phyloP scores from a whole-genome alignment of 306 rosid genomes.

The Vigna radiata region DNA sequence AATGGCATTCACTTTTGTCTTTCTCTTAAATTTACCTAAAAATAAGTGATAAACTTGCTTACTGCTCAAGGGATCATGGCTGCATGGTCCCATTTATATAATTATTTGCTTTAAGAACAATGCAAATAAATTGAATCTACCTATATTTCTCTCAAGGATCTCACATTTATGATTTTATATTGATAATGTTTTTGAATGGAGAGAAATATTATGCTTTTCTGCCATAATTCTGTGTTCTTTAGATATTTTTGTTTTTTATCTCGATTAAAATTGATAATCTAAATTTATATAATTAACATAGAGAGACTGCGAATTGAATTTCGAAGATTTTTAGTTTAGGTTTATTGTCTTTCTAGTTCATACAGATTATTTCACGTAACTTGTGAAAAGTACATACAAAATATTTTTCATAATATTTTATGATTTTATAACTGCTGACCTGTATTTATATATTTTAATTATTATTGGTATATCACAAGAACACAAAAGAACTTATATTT shows the following conservation, averaged over 20 bases:
- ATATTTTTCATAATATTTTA: too few species aligned
- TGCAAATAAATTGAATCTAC: conserved; percentile 9
- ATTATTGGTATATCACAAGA: too few species aligned
- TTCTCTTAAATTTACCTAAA: neutral
- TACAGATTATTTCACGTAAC: too few species aligned
- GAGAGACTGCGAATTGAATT: too few species aligned
- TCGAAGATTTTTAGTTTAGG: too few species aligned
- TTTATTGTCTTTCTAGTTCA: too few species aligned
- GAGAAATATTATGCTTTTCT: neutral
- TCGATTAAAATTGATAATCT: too few species aligned
- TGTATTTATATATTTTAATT: too few species aligned
- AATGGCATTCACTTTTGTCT: neutral
- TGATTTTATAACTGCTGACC: too few species aligned
- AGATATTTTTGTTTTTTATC: neutral
- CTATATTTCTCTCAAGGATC: neutral
- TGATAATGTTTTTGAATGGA: neutral
- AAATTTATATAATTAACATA: too few species aligned
- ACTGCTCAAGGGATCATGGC: neutral
- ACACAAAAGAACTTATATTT: too few species aligned
- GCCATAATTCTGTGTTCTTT: neutral
- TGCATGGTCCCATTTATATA: neutral
- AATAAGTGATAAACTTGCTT: conserved; percentile 1
- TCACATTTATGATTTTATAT: neutral
- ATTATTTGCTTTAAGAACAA: neutral
- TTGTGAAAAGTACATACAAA: too few species aligned